phyloP scores from a whole-genome alignment of 2,329 filamentous ascomycete genomes.

The Phyllosticta citriasiana region DNA sequence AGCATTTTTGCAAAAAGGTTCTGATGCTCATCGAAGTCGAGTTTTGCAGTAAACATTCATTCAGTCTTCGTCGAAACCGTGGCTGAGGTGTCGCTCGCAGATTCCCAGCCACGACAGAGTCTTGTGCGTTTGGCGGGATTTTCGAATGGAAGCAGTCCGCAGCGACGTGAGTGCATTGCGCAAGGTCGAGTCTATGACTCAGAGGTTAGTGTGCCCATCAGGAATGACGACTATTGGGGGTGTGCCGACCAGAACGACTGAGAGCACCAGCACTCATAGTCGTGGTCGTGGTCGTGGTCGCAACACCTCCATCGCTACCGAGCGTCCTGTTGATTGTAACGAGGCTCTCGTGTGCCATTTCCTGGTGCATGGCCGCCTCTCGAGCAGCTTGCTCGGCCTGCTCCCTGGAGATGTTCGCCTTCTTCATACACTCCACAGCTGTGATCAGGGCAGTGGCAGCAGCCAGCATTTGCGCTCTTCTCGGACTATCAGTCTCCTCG shows the following conservation, averaged over 20 bases:
- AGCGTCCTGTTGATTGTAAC: slow-evolving; percentile 4
- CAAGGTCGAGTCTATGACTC: neutral
- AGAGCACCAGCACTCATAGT: neutral
- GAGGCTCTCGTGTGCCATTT: slow-evolving; percentile 9
- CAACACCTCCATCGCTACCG: neutral
- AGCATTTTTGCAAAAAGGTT: too few species aligned
- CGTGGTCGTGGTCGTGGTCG: neutral
- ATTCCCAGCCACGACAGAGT: neutral
- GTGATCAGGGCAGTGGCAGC: slow-evolving; percentile 10
- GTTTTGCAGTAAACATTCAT: too few species aligned
- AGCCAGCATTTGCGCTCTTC: slow-evolving; percentile 1
- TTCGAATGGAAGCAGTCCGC: neutral
- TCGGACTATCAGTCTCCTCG: neutral
- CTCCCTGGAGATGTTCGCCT: slow-evolving; percentile 15
- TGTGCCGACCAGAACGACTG: neutral
- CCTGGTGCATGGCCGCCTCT: slow-evolving; percentile 16
- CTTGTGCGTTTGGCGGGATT: neutral
- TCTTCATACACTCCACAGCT: slow-evolving; percentile 14
- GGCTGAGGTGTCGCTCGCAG: neutral
- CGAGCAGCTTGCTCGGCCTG: slow-evolving; percentile 17
- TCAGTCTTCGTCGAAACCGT: neutral
- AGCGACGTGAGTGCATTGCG: neutral
- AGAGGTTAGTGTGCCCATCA: neutral
- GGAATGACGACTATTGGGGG: neutral
- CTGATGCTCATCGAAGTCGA: too few species aligned